Conservation (phyloP, 495 filamentous ascomycete genomes). For the Evernia prunastri region DNA sequence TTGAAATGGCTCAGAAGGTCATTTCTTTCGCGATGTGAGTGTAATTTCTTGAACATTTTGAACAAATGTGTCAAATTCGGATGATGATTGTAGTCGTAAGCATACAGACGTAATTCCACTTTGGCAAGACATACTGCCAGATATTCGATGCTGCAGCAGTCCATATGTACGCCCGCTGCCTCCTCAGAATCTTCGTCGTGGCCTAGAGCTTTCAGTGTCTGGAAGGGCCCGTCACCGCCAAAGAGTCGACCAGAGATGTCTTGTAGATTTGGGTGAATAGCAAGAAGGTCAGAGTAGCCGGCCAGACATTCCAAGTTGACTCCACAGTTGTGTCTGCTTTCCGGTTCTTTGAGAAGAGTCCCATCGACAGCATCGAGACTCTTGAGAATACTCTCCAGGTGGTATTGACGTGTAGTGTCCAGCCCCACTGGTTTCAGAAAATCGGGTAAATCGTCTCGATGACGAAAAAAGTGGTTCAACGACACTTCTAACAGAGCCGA, state of each 20-base stretch:
- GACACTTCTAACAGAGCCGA: conserved; percentile 1
- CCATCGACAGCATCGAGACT: background rate
- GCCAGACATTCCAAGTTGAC: conserved; percentile 15
- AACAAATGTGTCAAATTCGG: background rate
- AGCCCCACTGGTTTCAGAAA: background rate
- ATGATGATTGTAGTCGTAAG: conserved; percentile 4
- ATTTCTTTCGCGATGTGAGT: conserved; percentile 1
- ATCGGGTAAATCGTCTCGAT: background rate
- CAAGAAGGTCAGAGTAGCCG: conserved; percentile 17
- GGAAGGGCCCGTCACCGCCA: background rate
- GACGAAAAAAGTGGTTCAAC: background rate
- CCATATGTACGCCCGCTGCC: background rate
- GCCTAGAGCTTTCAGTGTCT: background rate
- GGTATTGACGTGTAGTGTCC: conserved; percentile 11
- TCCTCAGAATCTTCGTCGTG: background rate
- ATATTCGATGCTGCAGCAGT: conserved; percentile 14
- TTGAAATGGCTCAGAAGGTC: background rate
- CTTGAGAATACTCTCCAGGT: conserved; percentile 13
- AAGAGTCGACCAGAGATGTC: background rate
- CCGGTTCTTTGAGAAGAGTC: background rate
- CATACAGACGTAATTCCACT: conserved; percentile 9
- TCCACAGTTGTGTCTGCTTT: conserved; percentile 3
- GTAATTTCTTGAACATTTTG: background rate
- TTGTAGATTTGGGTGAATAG: conserved; percentile 10
- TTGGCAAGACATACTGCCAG: conserved; percentile 12